Conservation (phyloP, 2,329 filamentous ascomycete species). For the Dissoconium aciculare region DNA sequence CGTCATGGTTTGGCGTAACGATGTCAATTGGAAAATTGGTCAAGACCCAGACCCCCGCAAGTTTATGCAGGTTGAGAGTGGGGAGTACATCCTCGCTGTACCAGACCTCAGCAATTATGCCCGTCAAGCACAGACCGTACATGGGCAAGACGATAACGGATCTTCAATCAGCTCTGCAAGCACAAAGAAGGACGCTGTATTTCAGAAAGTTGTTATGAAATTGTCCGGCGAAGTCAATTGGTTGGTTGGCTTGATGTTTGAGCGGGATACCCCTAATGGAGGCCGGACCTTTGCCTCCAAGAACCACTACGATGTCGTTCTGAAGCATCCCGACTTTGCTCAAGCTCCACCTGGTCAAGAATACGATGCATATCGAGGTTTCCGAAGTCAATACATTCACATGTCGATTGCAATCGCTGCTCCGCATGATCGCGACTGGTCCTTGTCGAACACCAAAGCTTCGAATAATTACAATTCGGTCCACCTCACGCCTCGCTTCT, state of each 20-base stretch:
- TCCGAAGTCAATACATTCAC: slow-evolving; percentile 92
- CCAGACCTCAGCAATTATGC: slow-evolving; percentile 87
- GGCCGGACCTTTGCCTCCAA: slow-evolving; percentile 73
- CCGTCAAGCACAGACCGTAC: slow-evolving; percentile 43
- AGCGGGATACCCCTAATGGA: slow-evolving; percentile 59
- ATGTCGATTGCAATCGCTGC: slow-evolving; percentile 83
- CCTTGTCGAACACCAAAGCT: slow-evolving; percentile 54
- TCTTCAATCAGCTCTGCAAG: slow-evolving; percentile 40
- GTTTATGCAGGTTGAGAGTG: slow-evolving; percentile 92
- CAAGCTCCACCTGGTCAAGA: slow-evolving; percentile 38
- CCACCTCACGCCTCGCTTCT: slow-evolving; percentile 87
- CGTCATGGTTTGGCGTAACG: slow-evolving; percentile 95
- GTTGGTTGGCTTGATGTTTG: slow-evolving; percentile 82
- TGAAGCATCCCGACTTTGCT: slow-evolving; percentile 66
- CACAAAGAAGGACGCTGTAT: slow-evolving; percentile 59
- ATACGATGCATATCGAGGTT: slow-evolving; percentile 94
- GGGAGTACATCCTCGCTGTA: slow-evolving; percentile 85
- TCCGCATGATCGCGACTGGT: slow-evolving; percentile 76
- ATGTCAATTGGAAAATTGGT: slow-evolving; percentile 77
- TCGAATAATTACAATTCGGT: slow-evolving; percentile 93
- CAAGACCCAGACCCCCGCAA: slow-evolving; percentile 74
- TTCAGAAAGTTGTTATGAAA: slow-evolving; percentile 99
- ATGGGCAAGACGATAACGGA: slow-evolving; percentile 41
- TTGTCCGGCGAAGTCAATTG: slow-evolving; percentile 90
- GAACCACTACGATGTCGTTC: slow-evolving; percentile 79